Evolutionary conservation across 2,329 filamentous ascomycete genomes (phyloP).

Genomic region (Colletotrichum endophyticum): DNA sequence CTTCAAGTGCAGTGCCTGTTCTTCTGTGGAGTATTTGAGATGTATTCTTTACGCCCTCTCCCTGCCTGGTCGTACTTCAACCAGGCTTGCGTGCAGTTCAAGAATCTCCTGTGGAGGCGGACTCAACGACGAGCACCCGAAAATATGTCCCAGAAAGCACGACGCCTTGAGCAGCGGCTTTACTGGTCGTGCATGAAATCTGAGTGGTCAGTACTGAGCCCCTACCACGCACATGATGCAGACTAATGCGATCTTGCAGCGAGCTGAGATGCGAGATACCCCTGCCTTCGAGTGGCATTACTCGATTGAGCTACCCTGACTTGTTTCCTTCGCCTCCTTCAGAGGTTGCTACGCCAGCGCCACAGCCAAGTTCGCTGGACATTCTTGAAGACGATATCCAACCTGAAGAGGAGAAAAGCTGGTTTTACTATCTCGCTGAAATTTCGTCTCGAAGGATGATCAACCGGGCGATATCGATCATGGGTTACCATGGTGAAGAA

Average conservation of each 20-base stretch:
- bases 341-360: slow-evolving; percentile 6
- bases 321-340: slow-evolving; percentile 31
- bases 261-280: slow-evolving; percentile 21
- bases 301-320: slow-evolving; percentile 30
- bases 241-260: not conserved
- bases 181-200: slow-evolving; percentile 39
- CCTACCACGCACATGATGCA: not conserved
- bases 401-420: slow-evolving; percentile 28
- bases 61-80: slow-evolving; percentile 35
- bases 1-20: slow-evolving; percentile 34
- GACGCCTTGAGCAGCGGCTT: slow-evolving; percentile 29
- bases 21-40: slow-evolving; percentile 35
- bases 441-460: slow-evolving; percentile 31
- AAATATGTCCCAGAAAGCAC: not conserved
- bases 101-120: slow-evolving; percentile 20
- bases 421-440: slow-evolving; percentile 34
- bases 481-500: slow-evolving; percentile 18
- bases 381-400: slow-evolving; percentile 16
- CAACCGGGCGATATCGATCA: slow-evolving; percentile 5
- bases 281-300: slow-evolving; percentile 17
- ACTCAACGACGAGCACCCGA: not conserved
- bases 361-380: not conserved
- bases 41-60: slow-evolving; percentile 35
- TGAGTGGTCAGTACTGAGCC: slow-evolving; percentile 26
- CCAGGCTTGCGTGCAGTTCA: slow-evolving; percentile 29